Evolutionary conservation across 345 rosid genomes (phyloP), one percentile per base, ranked within the genome.

Genomic region (Citrus australasica): DNA sequence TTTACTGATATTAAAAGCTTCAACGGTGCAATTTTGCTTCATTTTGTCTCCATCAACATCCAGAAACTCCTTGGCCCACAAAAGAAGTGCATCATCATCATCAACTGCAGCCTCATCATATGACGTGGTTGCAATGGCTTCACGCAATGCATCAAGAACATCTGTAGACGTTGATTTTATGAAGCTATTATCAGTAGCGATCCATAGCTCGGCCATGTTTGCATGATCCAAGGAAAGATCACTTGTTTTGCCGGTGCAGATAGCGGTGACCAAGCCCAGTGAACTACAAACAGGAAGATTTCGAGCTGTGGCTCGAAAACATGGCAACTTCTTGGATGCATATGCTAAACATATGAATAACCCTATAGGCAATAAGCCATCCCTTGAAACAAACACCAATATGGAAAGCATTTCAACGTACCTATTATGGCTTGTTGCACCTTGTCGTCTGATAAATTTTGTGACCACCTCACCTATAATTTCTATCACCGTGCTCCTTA

Each of bases 51-150:
- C 22, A 53, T 71, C 74, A 28, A 53, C 40, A 1, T 14, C 62
- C 40, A 71, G 33, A 51, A 71, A 60, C 40, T 71, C 9, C 61
- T 71, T 51, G 28, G 74, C 74, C 74, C 61, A 70, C 53, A 27
- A 19, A 48, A 51, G 61, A 30, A 70, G 42, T 30, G 9, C 40
- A 21, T 69, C 46, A 37, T 68, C 62, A 71, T 68, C 21, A 71
- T 53, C 42, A 42, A 0, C 16, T 21, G 25, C 19, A 30, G 27
- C 28, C 7, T 53, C 42, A 4, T 42, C 14, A 11, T 17, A 53
- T 5, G 9, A 14, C 9, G 35, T 71, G 9, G 32, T 22, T 17
- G 9, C 38, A 53, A 71, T 71, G 35, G 62, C 63, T 71, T 51
- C 27, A 5, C 27, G 19, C 38, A 53, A 4, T 30, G 62, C 74